phyloP scores from a whole-genome alignment of 2,329 filamentous ascomycete genomes.

The Niveomyces coronatus region DNA sequence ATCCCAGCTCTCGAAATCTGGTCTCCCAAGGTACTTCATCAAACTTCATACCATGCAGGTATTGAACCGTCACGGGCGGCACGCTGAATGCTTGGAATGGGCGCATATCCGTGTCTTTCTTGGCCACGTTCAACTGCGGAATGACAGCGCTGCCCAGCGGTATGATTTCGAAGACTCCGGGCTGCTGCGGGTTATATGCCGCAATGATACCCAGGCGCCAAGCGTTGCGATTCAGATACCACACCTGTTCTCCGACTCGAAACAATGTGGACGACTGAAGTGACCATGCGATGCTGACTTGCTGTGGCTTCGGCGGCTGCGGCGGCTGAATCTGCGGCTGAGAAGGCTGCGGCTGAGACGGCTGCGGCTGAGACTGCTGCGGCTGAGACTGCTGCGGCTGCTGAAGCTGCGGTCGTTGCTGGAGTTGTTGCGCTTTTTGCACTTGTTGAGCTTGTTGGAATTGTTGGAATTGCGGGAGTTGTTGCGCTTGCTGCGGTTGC shows the following conservation, averaged over 20 bases:
- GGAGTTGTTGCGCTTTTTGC: too few relatives aligned
- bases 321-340: slow-evolving; percentile 8
- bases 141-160: slow-evolving; percentile 30
- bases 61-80: slow-evolving; percentile 29
- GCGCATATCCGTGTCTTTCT: slow-evolving; percentile 31
- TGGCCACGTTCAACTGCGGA: slow-evolving; percentile 27
- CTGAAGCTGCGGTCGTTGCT: too few relatives aligned
- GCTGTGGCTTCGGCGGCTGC: slow-evolving; percentile 9
- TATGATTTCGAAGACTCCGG: slow-evolving; percentile 26
- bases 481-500: neutral
- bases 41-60: slow-evolving; percentile 29
- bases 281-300: slow-evolving; percentile 19
- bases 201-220: slow-evolving; percentile 40
- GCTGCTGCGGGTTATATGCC: slow-evolving; percentile 19
- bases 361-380: too few relatives aligned
- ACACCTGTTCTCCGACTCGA: slow-evolving; percentile 38
- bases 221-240: slow-evolving; percentile 36
- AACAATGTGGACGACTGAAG: slow-evolving; percentile 30
- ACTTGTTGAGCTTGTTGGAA: too few relatives aligned
- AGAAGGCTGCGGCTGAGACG: too few relatives aligned
- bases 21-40: slow-evolving; percentile 33
- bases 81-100: slow-evolving; percentile 43
- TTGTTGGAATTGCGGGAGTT: too few relatives aligned
- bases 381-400: too few relatives aligned
- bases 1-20: slow-evolving; percentile 22